These are phyloP conservation scores for Senna tora DNA, from an alignment of 306 rosid genomes.

Conservation along the genomic window DNA sequence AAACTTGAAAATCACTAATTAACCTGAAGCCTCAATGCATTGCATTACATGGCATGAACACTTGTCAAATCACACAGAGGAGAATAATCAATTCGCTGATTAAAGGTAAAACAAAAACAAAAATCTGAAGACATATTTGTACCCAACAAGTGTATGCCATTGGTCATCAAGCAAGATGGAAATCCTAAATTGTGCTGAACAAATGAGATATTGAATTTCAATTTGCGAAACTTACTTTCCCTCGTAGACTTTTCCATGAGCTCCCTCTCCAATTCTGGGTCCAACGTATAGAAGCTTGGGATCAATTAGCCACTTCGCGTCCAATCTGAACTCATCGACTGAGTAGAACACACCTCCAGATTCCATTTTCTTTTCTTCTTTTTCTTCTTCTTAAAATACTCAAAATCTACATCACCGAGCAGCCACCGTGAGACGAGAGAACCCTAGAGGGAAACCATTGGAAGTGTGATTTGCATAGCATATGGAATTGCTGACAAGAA, in stretches of 20 bases:
- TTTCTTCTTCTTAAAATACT: conserved; percentile 36
- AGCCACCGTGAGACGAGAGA: conserved; percentile 31
- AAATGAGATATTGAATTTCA: conserved; percentile 30
- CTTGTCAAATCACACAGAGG: conserved; percentile 30
- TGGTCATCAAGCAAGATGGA: conserved; percentile 41
- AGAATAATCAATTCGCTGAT: conserved; percentile 1
- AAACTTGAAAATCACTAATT: conserved; percentile 20
- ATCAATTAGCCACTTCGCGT: conserved; percentile 81
- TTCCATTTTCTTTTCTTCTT: conserved; percentile 64
- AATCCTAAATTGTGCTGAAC: conserved; percentile 24
- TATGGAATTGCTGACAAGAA: conserved; percentile 69
- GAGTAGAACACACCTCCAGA: conserved; percentile 78
- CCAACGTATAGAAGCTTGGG: conserved; percentile 84
- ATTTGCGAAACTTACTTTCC: conserved; percentile 73
- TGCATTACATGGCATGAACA: conserved; percentile 4
- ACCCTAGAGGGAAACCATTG: conserved; percentile 44
- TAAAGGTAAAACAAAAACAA: background rate
- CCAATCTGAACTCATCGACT: conserved; percentile 80
- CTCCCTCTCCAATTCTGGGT: conserved; percentile 92
- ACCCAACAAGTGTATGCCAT: conserved; percentile 29
- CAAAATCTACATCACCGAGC: conserved; percentile 41
- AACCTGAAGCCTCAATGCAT: conserved; percentile 20
- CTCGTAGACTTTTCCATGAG: conserved; percentile 95
- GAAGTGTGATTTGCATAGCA: conserved; percentile 37
- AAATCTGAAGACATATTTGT: background rate